Conservation (phyloP, 2,329 filamentous ascomycete species). For the Fusarium anthophilum region DNA sequence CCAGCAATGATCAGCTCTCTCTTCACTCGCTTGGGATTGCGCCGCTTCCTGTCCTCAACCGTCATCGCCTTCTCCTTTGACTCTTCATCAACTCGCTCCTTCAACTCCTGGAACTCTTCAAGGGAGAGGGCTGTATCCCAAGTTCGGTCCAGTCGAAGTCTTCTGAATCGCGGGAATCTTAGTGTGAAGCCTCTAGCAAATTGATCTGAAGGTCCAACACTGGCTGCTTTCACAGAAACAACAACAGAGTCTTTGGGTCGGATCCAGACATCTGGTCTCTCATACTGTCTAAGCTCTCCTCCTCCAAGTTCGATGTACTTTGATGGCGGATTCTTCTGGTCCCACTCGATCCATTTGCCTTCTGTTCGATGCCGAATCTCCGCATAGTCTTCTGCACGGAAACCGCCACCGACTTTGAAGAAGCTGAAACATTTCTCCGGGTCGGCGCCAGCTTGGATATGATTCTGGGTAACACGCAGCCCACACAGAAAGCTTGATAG, state of each 20-base stretch:
- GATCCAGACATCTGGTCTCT: conserved; percentile 93
- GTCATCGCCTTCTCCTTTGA: conserved; percentile 79
- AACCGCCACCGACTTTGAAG: conserved; percentile 97
- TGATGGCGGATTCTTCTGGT: conserved; percentile 77
- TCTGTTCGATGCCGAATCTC: conserved; percentile 85
- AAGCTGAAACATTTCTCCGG: conserved; percentile 90
- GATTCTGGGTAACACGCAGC: conserved; percentile 76
- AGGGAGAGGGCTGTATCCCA: conserved; percentile 85
- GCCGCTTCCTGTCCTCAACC: conserved; percentile 72
- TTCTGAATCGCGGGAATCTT: conserved; percentile 90
- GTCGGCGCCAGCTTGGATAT: conserved; percentile 66
- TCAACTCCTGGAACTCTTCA: conserved; percentile 79
- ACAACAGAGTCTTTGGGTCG: conserved; percentile 88
- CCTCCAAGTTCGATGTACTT: conserved; percentile 85
- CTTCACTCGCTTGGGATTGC: conserved; percentile 69
- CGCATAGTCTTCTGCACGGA: conserved; percentile 84
- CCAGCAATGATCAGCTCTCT: conserved; percentile 77
- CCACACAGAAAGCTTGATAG: conserved; percentile 93
- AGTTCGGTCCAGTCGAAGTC: conserved; percentile 79
- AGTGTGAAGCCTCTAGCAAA: conserved; percentile 83
- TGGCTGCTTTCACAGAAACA: conserved; percentile 87
- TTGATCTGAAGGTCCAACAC: conserved; percentile 76
- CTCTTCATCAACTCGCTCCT: conserved; percentile 74
- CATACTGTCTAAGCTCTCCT: conserved; percentile 73
- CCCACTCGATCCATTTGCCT: conserved; percentile 91